Evolutionary conservation across 768 basidiomycete species (phyloP).

Genomic region (Sporobolomyces pararoseus): DNA sequence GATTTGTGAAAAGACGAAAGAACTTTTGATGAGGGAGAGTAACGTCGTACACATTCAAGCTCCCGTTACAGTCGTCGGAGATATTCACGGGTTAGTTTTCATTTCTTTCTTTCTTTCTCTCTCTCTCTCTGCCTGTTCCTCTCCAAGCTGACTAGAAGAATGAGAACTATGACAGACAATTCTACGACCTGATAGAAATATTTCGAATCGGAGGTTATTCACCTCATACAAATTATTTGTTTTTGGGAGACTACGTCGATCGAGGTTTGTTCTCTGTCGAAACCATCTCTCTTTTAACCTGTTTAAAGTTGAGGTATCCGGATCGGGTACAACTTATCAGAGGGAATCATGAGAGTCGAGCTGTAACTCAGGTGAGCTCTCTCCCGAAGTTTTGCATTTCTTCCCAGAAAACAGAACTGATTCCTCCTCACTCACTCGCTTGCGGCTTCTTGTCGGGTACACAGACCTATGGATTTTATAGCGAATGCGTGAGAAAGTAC

Average conservation of each 20-base stretch:
- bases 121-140: not conserved
- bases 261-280: slow-evolving; percentile 96
- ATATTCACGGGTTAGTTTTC: slow-evolving; percentile 82
- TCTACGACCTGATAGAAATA: slow-evolving; percentile 98
- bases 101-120: no score
- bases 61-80: slow-evolving; percentile 96
- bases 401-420: no score
- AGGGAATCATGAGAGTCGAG: slow-evolving; percentile 95
- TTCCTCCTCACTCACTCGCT: not conserved
- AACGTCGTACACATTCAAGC: slow-evolving; percentile 97
- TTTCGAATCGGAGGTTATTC: slow-evolving; percentile 97
- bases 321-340: slow-evolving; percentile 93
- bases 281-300: slow-evolving; percentile 93
- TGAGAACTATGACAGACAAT: slow-evolving; percentile 64
- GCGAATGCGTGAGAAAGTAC: slow-evolving; percentile 96
- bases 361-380: slow-evolving; percentile 83
- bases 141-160: not conserved
- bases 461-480: slow-evolving; percentile 97
- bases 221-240: slow-evolving; percentile 95
- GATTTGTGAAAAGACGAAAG: slow-evolving; percentile 99
- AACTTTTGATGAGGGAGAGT: slow-evolving; percentile 96
- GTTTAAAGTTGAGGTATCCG: slow-evolving; percentile 93
- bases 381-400: slow-evolving; percentile 31
- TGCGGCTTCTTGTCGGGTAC: not conserved
- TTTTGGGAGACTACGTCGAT: slow-evolving; percentile 98